Conservation (phyloP, 73 alveolate genomes). For the Stentor coeruleus region DNA sequence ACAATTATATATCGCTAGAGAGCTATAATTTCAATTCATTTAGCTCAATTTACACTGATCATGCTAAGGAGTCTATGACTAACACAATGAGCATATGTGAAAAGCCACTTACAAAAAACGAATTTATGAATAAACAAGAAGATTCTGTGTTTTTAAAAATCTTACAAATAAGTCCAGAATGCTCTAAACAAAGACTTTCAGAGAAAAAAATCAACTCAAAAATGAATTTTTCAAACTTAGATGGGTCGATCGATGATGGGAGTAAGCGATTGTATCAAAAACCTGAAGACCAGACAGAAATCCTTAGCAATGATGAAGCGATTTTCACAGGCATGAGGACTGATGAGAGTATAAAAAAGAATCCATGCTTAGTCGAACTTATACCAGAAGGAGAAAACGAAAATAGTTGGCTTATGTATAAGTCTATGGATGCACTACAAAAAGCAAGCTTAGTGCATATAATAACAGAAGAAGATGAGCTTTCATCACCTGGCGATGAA, state of each 20-base stretch:
- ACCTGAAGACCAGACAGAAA: background rate
- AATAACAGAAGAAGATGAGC: background rate
- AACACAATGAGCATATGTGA: too few relatives aligned
- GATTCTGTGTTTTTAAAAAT: too few relatives aligned
- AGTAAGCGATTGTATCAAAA: background rate
- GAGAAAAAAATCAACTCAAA: background rate
- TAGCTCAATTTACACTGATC: background rate
- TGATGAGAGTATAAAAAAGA: background rate
- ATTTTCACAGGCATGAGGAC: background rate
- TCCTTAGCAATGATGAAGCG: background rate
- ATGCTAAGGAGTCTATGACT: background rate
- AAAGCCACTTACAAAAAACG: background rate
- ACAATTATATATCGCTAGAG: too few relatives aligned
- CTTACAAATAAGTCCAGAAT: too few relatives aligned
- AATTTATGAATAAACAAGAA: too few relatives aligned
- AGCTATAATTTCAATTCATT: too few relatives aligned
- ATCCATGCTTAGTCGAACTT: background rate
- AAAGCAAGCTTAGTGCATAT: background rate
- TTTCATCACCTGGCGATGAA: slow-evolving; percentile 5
- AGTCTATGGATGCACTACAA: background rate
- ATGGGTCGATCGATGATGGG: background rate
- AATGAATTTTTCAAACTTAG: background rate
- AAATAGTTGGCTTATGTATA: background rate
- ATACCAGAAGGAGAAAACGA: slow-evolving; percentile 13
- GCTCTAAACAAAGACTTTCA: background rate